phyloP scores from a whole-genome alignment of 176 grass and related monocot genomes.

The Pontederia crassipes region DNA sequence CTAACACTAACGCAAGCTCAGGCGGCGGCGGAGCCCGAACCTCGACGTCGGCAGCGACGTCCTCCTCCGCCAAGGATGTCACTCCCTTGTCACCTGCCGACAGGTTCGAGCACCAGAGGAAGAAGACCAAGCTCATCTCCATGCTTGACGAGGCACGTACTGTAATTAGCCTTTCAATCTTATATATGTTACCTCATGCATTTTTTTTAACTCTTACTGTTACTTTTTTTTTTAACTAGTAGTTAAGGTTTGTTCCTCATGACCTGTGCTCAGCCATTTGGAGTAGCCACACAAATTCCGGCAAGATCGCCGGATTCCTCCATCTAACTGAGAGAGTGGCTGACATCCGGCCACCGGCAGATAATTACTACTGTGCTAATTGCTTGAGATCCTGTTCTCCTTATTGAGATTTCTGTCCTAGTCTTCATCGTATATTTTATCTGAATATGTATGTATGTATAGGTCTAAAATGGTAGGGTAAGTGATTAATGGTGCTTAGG shows the following conservation, averaged over 20 bases:
- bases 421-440: no score
- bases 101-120: conserved; percentile 86
- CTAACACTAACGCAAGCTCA: conserved; percentile 43
- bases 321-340: no score
- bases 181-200: not conserved
- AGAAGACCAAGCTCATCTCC: conserved; percentile 96
- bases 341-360: no score
- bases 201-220: not conserved
- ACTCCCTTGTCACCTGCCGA: conserved; percentile 80
- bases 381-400: no score
- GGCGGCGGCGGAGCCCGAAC: conserved; percentile 28
- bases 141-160: conserved; percentile 98
- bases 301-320: no score
- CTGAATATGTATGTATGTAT: no score
- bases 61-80: conserved; percentile 59
- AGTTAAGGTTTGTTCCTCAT: not conserved
- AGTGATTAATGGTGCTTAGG: no score
- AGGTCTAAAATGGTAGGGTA: no score
- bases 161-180: not conserved
- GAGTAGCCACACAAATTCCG: no score
- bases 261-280: no score
- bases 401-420: no score
- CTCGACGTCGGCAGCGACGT: conserved; percentile 39
- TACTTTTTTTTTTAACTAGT: not conserved
- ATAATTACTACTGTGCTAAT: no score